phyloP scores from a whole-genome alignment of 108 stramenopile species.

The Conticribra guillardii region DNA sequence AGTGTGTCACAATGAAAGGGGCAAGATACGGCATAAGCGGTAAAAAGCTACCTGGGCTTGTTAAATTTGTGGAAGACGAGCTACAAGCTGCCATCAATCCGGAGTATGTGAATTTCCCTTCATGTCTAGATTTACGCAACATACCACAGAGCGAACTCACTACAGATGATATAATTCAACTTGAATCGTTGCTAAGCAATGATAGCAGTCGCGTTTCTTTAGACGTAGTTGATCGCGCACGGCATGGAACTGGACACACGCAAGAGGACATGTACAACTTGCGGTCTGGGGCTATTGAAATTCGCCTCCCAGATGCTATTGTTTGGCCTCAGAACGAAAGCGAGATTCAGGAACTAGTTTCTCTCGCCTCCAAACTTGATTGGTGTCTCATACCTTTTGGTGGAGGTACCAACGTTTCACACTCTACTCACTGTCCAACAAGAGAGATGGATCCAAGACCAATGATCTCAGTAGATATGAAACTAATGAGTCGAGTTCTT shows the following conservation, averaged over 20 bases:
- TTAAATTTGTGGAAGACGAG: constrained; percentile 79
- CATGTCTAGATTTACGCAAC: background rate
- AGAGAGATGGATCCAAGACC: constrained; percentile 73
- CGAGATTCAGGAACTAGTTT: constrained; percentile 63
- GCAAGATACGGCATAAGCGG: constrained; percentile 68
- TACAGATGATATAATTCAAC: constrained; percentile 15
- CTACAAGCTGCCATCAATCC: constrained; percentile 65
- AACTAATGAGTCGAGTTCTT: constrained; percentile 70
- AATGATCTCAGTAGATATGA: constrained; percentile 92
- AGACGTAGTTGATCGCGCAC: constrained; percentile 51
- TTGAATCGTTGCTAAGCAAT: constrained; percentile 19
- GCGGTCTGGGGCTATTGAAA: constrained; percentile 51
- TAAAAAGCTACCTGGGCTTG: constrained; percentile 59
- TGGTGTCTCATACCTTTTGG: constrained; percentile 95
- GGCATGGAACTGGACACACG: constrained; percentile 89
- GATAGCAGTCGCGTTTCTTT: constrained; percentile 46
- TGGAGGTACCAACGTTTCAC: constrained; percentile 93
- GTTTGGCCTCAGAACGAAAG: constrained; percentile 68
- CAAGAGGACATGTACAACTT: constrained; percentile 82
- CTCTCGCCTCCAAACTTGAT: constrained; percentile 51
- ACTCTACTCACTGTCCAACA: constrained; percentile 79
- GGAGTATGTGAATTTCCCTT: constrained; percentile 33
- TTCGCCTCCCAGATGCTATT: constrained; percentile 85
- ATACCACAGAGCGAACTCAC: constrained; percentile 23
- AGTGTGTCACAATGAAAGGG: constrained; percentile 76